Evolutionary conservation across 2,329 filamentous ascomycete genomes (phyloP), one percentile per base, ranked within the genome.

Genomic region (Orbilia quercus): DNA sequence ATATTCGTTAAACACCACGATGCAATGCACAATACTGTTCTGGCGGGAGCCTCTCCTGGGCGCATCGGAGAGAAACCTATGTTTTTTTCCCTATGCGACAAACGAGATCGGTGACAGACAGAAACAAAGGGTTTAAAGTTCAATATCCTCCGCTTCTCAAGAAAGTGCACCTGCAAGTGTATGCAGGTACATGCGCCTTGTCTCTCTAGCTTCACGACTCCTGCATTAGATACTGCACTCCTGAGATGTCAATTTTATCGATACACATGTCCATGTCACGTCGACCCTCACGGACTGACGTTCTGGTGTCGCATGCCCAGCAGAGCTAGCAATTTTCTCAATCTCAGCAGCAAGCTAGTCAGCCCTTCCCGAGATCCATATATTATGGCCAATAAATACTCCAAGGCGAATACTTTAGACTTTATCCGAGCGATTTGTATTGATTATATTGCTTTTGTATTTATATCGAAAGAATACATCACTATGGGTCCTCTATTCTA

Each of bases 1-100:
- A 59, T 47, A 69, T 44, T 34, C 31, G 20, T 60, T 66, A 58
- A n/a, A 59, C 63, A 45, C 53, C 63, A 53, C 45, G 45, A 44
- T 67, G 45, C 23, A 55, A 54, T n/a, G n/a, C n/a, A n/a, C n/a
- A n/a, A n/a, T n/a, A n/a, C n/a, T n/a, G n/a, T n/a, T 62, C 44
- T 42, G 34, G 23, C n/a, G 22, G 22, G 34, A 23, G 12, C n/a
- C 34, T 40, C 36, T 62, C 64, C 64, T 69, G 14, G 44, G 18
- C 23, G 16, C 44, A n/a, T 18, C 63, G 63, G 63, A 57, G 54
- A 42, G 40, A 57, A 22, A 40, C 48, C 6, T 18, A 4, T 36
- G 34, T 22, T 5, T n/a, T 31, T 45, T 34, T 25, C 16, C 22
- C 22, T 23, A 9, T 25, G 20, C 22, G 18, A 16, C 22, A 11